Percentiles rank a stretch among this genome's conserved stretches.
These are phyloP conservation scores for Vanrija humicola DNA, from an alignment of 1,284 basidiomycete species.

Conservation along the genomic window DNA sequence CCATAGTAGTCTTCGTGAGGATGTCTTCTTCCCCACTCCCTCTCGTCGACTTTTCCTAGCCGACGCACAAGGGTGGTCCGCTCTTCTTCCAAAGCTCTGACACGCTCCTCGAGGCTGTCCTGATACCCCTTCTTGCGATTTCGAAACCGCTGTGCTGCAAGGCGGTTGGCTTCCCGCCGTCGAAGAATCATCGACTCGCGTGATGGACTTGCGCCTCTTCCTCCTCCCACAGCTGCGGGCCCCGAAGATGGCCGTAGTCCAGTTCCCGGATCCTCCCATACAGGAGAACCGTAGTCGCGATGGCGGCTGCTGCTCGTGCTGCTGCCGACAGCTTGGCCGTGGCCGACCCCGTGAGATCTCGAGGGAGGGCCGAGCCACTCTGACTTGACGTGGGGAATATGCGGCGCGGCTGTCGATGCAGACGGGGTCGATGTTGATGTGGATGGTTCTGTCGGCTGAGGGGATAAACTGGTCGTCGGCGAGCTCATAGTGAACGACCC, in stretches of 20 bases:
- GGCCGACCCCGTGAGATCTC: no score
- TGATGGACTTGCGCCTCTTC: background rate
- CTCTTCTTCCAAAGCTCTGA: slow-evolving; percentile 34
- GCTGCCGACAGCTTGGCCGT: no score
- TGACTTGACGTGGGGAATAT: no score
- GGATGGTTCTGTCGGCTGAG: no score
- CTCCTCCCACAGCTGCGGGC: background rate
- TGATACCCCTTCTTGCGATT: slow-evolving; percentile 45
- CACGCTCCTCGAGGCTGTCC: slow-evolving; percentile 39
- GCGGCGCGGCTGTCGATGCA: no score
- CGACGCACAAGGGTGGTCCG: slow-evolving; percentile 24
- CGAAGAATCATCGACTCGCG: slow-evolving; percentile 27
- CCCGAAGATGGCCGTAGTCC: no score
- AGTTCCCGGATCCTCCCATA: no score
- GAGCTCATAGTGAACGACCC: no score
- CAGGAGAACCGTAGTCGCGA: background rate
- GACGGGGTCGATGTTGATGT: no score
- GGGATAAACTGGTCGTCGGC: no score
- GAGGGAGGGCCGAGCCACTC: no score
- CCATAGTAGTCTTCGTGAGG: background rate
- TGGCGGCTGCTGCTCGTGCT: background rate
- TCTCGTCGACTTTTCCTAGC: slow-evolving; percentile 16
- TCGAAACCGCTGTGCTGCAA: slow-evolving; percentile 44
- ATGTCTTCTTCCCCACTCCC: no score
- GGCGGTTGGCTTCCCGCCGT: slow-evolving; percentile 40